Percentiles rank a stretch among this genome's conserved stretches.
These are phyloP conservation scores for Tephrocybe sp. DNA, from an alignment of 768 basidiomycete species.

Conservation along the genomic window DNA sequence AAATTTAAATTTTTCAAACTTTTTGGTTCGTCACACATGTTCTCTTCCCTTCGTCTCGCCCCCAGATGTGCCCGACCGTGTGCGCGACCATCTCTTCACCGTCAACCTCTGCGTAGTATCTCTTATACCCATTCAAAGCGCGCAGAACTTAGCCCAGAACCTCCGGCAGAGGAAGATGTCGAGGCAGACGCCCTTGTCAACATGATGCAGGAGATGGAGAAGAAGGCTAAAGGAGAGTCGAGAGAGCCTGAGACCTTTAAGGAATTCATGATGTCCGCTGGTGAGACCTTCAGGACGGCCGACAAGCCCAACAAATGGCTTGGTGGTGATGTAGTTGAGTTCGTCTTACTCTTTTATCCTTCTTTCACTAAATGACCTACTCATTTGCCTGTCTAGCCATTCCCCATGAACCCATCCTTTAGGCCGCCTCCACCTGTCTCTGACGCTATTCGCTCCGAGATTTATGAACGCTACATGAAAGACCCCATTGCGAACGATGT, in stretches of 20 bases:
- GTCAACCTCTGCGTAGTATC: constrained; percentile 23
- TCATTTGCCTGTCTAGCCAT: constrained; percentile 53
- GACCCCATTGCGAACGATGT: constrained; percentile 55
- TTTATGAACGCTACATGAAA: constrained; percentile 62
- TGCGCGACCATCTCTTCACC: constrained; percentile 21
- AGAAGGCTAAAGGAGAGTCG: background rate
- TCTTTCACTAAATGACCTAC: constrained; percentile 5
- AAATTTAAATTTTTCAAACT: constrained; percentile 31
- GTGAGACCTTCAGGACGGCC: constrained; percentile 39
- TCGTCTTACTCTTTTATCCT: constrained; percentile 19
- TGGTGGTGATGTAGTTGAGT: constrained; percentile 52
- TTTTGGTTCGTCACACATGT: constrained; percentile 25
- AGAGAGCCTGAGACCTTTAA: constrained; percentile 29
- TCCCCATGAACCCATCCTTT: constrained; percentile 83
- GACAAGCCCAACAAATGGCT: constrained; percentile 59
- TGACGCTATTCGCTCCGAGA: constrained; percentile 47
- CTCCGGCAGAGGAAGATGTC: constrained; percentile 22
- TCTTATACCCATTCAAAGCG: constrained; percentile 20
- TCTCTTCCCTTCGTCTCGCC: constrained; percentile 30
- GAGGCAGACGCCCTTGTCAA: constrained; percentile 4
- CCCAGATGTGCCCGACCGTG: constrained; percentile 26
- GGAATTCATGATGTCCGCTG: constrained; percentile 41
- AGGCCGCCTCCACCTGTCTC: constrained; percentile 77
- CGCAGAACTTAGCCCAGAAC: constrained; percentile 24
- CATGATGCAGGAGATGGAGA: constrained; percentile 11